phyloP scores from a whole-genome alignment of 2,329 filamentous ascomycete genomes.

The Fusarium sp. region DNA sequence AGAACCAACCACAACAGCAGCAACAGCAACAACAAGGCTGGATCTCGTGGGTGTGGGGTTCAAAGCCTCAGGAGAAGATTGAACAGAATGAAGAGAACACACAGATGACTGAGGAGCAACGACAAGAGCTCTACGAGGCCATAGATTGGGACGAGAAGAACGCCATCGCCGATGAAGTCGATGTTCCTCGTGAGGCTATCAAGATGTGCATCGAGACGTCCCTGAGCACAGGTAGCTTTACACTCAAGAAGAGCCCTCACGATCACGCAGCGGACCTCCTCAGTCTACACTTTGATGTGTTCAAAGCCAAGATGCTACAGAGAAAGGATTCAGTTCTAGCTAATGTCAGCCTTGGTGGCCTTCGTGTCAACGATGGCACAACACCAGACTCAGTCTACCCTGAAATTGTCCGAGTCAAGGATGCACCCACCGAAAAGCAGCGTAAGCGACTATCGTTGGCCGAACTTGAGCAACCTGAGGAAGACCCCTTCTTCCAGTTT shows the following conservation, averaged over 20 bases:
- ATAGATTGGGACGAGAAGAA: slow-evolving; percentile 99
- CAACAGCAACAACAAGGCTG: slow-evolving; percentile 84
- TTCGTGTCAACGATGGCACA: slow-evolving; percentile 95
- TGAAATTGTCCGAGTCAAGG: slow-evolving; percentile 96
- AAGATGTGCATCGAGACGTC: slow-evolving; percentile 94
- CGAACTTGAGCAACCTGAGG: slow-evolving; percentile 61
- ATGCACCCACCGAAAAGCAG: slow-evolving; percentile 68
- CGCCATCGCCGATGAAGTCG: slow-evolving; percentile 85
- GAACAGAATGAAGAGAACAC: slow-evolving; percentile 75
- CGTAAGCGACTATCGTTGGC: slow-evolving; percentile 62
- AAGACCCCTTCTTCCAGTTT: slow-evolving; percentile 89
- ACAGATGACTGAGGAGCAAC: slow-evolving; percentile 93
- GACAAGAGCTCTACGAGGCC: slow-evolving; percentile 94
- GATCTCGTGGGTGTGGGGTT: slow-evolving; percentile 92
- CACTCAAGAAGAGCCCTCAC: slow-evolving; percentile 77
- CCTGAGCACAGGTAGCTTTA: slow-evolving; percentile 96
- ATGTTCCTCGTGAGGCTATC: slow-evolving; percentile 88
- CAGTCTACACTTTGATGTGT: slow-evolving; percentile 92
- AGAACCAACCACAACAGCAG: slow-evolving; percentile 62
- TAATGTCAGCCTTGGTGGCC: slow-evolving; percentile 88
- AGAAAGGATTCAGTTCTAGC: slow-evolving; percentile 90
- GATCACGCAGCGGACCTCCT: slow-evolving; percentile 80
- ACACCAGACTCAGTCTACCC: slow-evolving; percentile 91
- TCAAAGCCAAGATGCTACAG: slow-evolving; percentile 89
- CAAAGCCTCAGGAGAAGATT: slow-evolving; percentile 70